These are phyloP conservation scores for Naganishia onofrii DNA, from an alignment of 768 basidiomycete species.

Conservation along the genomic window DNA sequence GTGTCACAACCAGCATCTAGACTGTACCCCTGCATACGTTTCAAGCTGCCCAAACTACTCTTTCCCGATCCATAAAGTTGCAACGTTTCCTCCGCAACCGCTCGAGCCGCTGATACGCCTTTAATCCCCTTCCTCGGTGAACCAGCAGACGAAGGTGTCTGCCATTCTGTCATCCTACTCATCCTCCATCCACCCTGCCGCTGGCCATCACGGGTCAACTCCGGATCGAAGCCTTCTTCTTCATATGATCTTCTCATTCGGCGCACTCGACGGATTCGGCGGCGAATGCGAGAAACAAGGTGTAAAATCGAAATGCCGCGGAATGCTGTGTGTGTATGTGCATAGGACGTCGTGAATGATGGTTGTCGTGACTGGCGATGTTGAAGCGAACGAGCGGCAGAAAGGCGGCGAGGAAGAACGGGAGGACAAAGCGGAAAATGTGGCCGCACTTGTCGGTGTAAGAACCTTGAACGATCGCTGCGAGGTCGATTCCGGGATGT, in stretches of 20 bases:
- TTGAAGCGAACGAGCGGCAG: neutral
- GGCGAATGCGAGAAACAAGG: conserved; percentile 82
- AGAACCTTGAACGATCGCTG: conserved; percentile 13
- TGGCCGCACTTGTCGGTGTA: conserved; percentile 8
- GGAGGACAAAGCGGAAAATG: neutral
- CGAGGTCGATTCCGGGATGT: too few species aligned
- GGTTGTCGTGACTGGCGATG: conserved; percentile 7
- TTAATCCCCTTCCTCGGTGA: conserved; percentile 5
- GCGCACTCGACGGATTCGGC: conserved; percentile 84
- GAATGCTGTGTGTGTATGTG: conserved; percentile 64
- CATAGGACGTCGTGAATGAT: conserved; percentile 13
- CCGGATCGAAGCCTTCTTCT: conserved; percentile 49
- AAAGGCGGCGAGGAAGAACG: neutral
- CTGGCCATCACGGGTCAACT: conserved; percentile 37
- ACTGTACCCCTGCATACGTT: neutral
- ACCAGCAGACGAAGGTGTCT: conserved; percentile 2
- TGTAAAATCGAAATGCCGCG: conserved; percentile 61
- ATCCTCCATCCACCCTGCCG: conserved; percentile 21
- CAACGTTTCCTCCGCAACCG: neutral
- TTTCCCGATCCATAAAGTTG: conserved; percentile 82
- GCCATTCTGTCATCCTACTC: conserved; percentile 2
- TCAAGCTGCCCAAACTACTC: conserved; percentile 47
- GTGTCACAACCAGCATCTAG: conserved; percentile 32
- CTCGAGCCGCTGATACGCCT: neutral
- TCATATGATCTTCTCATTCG: conserved; percentile 75